Evolutionary conservation across 2,329 filamentous ascomycete species (phyloP).

Genomic region (Blastomyces gilchristii): DNA sequence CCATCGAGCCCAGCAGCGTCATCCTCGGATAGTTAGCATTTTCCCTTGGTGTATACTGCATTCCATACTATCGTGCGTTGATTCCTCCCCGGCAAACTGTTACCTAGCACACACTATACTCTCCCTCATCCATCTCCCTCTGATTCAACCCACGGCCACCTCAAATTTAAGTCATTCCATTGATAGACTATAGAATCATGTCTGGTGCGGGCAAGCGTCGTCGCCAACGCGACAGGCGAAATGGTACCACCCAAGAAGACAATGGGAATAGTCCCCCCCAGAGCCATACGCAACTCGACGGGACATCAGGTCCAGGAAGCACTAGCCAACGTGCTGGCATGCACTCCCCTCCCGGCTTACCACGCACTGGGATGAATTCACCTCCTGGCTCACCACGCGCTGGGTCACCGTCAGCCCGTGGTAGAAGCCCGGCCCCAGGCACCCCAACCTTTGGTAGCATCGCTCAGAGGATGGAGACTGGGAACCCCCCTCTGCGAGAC

Average conservation of each 20-base stretch:
- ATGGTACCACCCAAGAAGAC: background rate
- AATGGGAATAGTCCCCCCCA: background rate
- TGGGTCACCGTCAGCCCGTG: slow-evolving; percentile 3
- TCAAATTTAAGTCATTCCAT: background rate
- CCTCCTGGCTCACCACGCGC: slow-evolving; percentile 8
- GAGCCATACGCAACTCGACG: slow-evolving; percentile 11
- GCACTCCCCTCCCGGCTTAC: slow-evolving; percentile 5
- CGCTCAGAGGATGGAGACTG: background rate
- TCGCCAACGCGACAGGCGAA: background rate
- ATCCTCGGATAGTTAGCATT: background rate
- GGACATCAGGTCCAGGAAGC: slow-evolving; percentile 1
- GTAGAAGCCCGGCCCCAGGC: background rate
- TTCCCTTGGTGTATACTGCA: background rate
- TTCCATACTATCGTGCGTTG: background rate
- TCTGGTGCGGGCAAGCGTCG: slow-evolving; percentile 13
- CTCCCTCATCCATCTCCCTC: background rate
- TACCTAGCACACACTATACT: background rate
- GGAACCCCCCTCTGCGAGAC: slow-evolving; percentile 10
- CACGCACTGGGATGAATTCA: slow-evolving; percentile 1
- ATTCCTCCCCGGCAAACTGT: background rate
- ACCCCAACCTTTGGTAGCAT: background rate
- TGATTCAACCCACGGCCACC: background rate
- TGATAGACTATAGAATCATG: slow-evolving; percentile 7
- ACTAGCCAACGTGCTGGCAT: slow-evolving; percentile 3
- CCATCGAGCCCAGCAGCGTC: slow-evolving; percentile 4